Evolutionary conservation across 2,329 filamentous ascomycete species (phyloP), one percentile per base, ranked within the genome.

Genomic region (Pseudocercospora eumusae): DNA sequence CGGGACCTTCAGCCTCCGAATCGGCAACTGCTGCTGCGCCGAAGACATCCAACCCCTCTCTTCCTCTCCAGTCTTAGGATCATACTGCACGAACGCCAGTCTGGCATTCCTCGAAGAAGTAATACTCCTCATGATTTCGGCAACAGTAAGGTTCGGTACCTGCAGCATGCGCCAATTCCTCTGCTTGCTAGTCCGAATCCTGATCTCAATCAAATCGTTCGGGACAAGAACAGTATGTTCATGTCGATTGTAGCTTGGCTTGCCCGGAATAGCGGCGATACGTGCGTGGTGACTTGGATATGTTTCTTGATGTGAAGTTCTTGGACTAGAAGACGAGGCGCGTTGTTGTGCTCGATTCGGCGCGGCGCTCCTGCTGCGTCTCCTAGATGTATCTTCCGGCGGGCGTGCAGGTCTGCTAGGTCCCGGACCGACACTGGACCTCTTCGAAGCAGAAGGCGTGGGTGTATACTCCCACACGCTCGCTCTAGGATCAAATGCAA

Each of bases 401-500:
- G 13, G 23, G 2, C 47, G 20, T 25, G 47, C 15, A 50, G 47
- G 20, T 50, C 20, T 11, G 5, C 47, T 50, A 50, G 47, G 20
- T 13, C 23, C 47, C 15, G 20, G 15, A 3, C 47, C 47, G 3
- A 50, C 23, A 27, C 47, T 50, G 1, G 47, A 50, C 11, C 47
- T 27, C 47, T 50, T 50, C 20, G 47, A 25, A n/a, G 47, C 47
- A 27, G 47, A 27, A 23, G 23, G 47, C 4, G 47, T 25, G 8
- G 47, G 47, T n/a, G 47, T 25, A 25, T 50, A 50, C 23, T 50
- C 47, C 47, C 47, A 50, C 3, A 50, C 23, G 10, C 23, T 21
- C 10, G 47, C 47, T 8, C 23, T 50, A 25, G 47, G 47, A 27
- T 50, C 47, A 50, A 50, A 50, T n/a, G 47, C 47, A 50, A 50